phyloP scores from a whole-genome alignment of 345 rosid genomes.

The Gynandropsis gynandra region DNA sequence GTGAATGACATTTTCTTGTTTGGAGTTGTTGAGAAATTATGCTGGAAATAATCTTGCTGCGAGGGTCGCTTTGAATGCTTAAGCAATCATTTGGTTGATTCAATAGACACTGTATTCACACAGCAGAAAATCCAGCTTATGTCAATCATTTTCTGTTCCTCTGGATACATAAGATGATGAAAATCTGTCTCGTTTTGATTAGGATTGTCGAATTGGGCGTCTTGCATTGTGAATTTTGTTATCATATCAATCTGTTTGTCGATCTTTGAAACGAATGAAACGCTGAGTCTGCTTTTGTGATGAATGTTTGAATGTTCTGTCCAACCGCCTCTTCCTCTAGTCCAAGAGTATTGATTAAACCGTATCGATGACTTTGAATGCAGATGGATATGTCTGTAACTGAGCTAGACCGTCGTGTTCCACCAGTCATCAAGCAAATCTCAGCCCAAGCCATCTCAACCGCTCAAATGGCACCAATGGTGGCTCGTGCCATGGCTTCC shows the following conservation, averaged over 20 bases:
- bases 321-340: not conserved
- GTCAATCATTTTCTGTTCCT: too few species aligned
- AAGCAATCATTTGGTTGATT: not conserved
- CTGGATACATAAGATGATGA: too few species aligned
- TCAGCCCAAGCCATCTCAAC: constrained; percentile 64
- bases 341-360: not conserved
- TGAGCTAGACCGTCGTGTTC: constrained; percentile 54
- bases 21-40: not conserved
- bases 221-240: not conserved
- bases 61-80: not conserved
- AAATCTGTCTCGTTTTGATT: not conserved
- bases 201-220: not conserved
- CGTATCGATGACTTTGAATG: not conserved
- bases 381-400: constrained; percentile 73
- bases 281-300: too few species aligned
- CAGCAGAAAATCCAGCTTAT: too few species aligned
- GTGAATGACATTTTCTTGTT: constrained; percentile 20
- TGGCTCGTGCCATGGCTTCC: constrained; percentile 52
- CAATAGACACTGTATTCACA: too few species aligned
- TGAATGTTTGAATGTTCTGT: too few species aligned
- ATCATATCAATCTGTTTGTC: not conserved
- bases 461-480: constrained; percentile 61
- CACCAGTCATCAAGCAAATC: constrained; percentile 62
- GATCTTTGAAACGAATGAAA: too few species aligned
- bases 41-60: not conserved